Base-by-base conservation (phyloP, 495 filamentous ascomycete genomes). In the Aspergillus indologenus region DNA sequence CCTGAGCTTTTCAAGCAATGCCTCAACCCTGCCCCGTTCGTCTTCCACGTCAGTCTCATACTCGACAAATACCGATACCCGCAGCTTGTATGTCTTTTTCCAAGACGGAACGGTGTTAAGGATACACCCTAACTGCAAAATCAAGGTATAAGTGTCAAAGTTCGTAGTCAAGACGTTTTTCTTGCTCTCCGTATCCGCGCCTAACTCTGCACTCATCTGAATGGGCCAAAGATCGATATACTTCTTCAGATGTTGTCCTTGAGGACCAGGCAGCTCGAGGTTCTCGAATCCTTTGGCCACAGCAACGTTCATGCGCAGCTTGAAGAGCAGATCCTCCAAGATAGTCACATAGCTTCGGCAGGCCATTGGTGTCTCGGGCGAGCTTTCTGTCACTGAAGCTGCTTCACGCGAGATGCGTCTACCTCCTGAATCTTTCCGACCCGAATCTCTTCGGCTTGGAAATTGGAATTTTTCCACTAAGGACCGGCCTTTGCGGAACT, bases 211-310 rank as follows among this genome's bases (percentile, higher is more conserved):
- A 12, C 89, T 90, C 83, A 83, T 86, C 66, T 86, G 90, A 58
- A 95, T 92, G 0, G 90, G 90, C 90, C 90, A 96, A 11, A 96
- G 75, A 62, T 96, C 91, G 54, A 96, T 92, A 61, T 85, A 93
- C 63, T 86, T 89, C 68, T 94, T 94, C 3, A 71, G 74, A 48
- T 86, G 81, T 24, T 67, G 65, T 7, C 78, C 81, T 46, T 83
- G 73, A 4, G 77, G 68, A 43, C 78, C 68, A 0, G 91, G 90
- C 2, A 90, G 76, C 64, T 93, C 89, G 3, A 96, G 73, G 11
- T 84, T 71, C 52, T 90, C 83, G 56, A 96, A 96, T 7, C 91
- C 91, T 62, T 88, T 91, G 3, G 89, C 91, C 54, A 96, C 77
- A 2, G 91, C 91, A 48, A 95, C 90, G 68, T 96, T 96, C 49